Conservation (phyloP, 1,284 basidiomycete species). For the Omphalotus olearius region DNA sequence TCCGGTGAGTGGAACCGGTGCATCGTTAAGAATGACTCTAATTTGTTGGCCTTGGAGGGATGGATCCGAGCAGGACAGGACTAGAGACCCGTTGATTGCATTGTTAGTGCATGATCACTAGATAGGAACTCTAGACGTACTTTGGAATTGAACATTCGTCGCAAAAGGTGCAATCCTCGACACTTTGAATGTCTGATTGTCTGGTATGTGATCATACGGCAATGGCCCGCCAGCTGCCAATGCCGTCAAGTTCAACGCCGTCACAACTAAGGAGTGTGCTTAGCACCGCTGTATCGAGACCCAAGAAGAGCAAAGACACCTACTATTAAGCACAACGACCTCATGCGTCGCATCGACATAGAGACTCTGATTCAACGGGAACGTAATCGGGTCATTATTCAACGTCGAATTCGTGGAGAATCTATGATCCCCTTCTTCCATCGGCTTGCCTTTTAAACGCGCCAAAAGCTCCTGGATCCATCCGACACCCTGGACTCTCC, state of each 20-base stretch:
- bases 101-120: neutral
- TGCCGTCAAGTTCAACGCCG: slow-evolving; percentile 70
- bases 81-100: slow-evolving; percentile 25
- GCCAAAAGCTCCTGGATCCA: slow-evolving; percentile 82
- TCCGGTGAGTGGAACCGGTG: slow-evolving; percentile 76
- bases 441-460: slow-evolving; percentile 73
- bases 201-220: slow-evolving; percentile 69
- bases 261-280: slow-evolving; percentile 42
- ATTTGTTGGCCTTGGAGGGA: slow-evolving; percentile 57
- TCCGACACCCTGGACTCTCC: slow-evolving; percentile 78
- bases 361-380: slow-evolving; percentile 77
- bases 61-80: slow-evolving; percentile 45
- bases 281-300: neutral
- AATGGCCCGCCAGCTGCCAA: slow-evolving; percentile 68
- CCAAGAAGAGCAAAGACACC: slow-evolving; percentile 17
- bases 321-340: slow-evolving; percentile 77
- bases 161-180: slow-evolving; percentile 74
- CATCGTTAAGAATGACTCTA: slow-evolving; percentile 84
- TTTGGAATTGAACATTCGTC: slow-evolving; percentile 73
- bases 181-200: slow-evolving; percentile 54
- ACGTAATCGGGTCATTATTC: slow-evolving; percentile 62
- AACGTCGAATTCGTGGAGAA: slow-evolving; percentile 80
- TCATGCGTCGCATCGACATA: slow-evolving; percentile 88
- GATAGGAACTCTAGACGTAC: slow-evolving; percentile 34
- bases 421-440: slow-evolving; percentile 50